phyloP scores from a whole-genome alignment of 768 basidiomycete genomes.

The Agaricus subrufescens region DNA sequence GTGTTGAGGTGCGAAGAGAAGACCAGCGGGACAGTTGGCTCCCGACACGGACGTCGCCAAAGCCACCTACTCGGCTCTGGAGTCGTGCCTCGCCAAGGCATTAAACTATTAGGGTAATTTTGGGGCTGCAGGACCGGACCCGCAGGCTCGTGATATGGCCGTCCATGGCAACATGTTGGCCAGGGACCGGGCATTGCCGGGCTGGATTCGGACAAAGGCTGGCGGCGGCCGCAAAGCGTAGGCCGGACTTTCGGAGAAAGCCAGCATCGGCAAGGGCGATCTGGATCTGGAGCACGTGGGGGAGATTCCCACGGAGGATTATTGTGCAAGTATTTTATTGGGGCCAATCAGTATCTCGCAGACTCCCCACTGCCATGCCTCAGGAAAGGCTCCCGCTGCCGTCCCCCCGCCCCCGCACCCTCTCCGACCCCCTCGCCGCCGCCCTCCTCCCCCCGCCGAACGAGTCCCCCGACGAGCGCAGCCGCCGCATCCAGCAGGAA shows the following conservation, averaged over 20 bases:
- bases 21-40: no score
- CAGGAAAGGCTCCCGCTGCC: slow-evolving; percentile 30
- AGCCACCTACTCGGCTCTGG: no score
- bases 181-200: slow-evolving; percentile 1
- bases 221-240: neutral
- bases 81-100: no score
- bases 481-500: slow-evolving; percentile 61
- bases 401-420: slow-evolving; percentile 30
- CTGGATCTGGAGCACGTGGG: slow-evolving; percentile 6
- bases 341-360: slow-evolving; percentile 11
- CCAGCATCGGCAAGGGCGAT: neutral
- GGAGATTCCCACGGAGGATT: neutral
- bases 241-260: slow-evolving; percentile 8
- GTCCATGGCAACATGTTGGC: neutral
- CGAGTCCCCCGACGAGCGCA: slow-evolving; percentile 66
- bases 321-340: slow-evolving; percentile 8
- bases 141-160: no score
- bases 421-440: slow-evolving; percentile 68
- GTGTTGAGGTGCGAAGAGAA: no score
- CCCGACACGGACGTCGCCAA: no score
- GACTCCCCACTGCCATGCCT: slow-evolving; percentile 29
- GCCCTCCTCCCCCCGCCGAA: slow-evolving; percentile 66
- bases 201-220: no score
- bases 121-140: no score
- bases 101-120: no score